These are phyloP conservation scores for Hortaea sp. DNA, from an alignment of 2,329 filamentous ascomycete genomes.

Conservation along the genomic window DNA sequence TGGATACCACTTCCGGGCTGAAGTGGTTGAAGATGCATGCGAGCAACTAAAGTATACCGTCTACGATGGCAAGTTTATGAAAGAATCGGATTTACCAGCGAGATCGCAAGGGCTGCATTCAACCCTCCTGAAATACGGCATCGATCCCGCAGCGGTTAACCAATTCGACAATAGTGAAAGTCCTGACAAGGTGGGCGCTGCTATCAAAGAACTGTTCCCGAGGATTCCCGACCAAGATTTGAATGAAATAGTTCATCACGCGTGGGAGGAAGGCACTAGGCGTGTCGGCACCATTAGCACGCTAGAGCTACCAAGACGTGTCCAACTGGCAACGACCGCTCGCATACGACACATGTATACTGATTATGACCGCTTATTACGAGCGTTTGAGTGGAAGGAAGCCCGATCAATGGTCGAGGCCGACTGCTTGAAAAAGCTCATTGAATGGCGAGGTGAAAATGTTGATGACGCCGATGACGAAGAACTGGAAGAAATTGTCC, in stretches of 20 bases:
- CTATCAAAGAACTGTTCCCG: constrained; percentile 53
- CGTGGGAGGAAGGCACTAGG: constrained; percentile 49
- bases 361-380: constrained; percentile 50
- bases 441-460: constrained; percentile 54
- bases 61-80: constrained; percentile 15
- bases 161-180: constrained; percentile 10
- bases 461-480: constrained; percentile 30
- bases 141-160: constrained; percentile 5
- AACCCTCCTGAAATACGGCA: constrained; percentile 26
- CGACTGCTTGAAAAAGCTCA: constrained; percentile 44
- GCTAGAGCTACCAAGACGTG: constrained; percentile 45
- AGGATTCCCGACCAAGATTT: constrained; percentile 51
- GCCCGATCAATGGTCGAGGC: constrained; percentile 47
- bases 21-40: constrained; percentile 50
- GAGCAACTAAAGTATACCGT: constrained; percentile 37
- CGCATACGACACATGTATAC: constrained; percentile 55
- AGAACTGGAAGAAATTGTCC: constrained; percentile 52
- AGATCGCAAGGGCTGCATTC: constrained; percentile 2
- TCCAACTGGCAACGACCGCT: constrained; percentile 51
- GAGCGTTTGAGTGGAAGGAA: constrained; percentile 40
- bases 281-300: constrained; percentile 49
- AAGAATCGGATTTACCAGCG: constrained; percentile 14
- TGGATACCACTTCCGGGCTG: constrained; percentile 52
- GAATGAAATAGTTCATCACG: constrained; percentile 48
- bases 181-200: constrained; percentile 44